Evolutionary conservation across 306 rosid species (phyloP).

Genomic region (Sindora glabra): DNA sequence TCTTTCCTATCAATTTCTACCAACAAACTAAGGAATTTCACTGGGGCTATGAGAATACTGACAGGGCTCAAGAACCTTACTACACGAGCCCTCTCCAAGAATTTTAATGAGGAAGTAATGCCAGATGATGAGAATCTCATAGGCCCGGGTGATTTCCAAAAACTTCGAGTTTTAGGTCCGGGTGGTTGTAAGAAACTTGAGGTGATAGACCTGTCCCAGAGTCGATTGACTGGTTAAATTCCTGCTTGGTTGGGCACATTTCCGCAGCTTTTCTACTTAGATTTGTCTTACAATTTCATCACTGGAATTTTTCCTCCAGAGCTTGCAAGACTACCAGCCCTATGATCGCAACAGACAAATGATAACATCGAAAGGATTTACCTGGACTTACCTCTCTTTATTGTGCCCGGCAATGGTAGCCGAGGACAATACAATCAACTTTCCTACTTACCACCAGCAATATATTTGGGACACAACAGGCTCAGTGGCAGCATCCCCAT

Average conservation of each 20-base stretch:
- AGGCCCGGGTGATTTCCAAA: constrained; percentile 32
- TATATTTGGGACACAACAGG: no score
- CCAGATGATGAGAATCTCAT: constrained; percentile 22
- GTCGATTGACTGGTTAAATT: constrained; percentile 25
- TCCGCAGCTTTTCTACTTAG: no score
- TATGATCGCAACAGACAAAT: neutral
- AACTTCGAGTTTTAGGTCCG: constrained; percentile 28
- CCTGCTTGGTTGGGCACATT: constrained; percentile 37
- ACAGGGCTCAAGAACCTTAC: no score
- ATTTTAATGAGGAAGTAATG: constrained; percentile 23
- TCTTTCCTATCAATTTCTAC: no score
- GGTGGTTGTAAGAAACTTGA: constrained; percentile 35
- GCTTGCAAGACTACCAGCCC: no score
- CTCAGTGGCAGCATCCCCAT: no score
- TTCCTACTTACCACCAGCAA: no score
- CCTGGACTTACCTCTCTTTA: constrained; percentile 45
- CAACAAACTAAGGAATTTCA: no score
- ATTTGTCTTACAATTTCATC: no score
- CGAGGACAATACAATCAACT: constrained; percentile 43
- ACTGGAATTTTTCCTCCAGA: no score
- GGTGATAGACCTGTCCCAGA: constrained; percentile 41
- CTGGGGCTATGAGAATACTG: no score
- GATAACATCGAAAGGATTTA: constrained; percentile 12
- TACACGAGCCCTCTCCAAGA: no score
- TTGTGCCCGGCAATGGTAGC: constrained; percentile 28